Evolutionary conservation across 2,329 filamentous ascomycete genomes (phyloP).

Genomic region (Fusarium stilboides): DNA sequence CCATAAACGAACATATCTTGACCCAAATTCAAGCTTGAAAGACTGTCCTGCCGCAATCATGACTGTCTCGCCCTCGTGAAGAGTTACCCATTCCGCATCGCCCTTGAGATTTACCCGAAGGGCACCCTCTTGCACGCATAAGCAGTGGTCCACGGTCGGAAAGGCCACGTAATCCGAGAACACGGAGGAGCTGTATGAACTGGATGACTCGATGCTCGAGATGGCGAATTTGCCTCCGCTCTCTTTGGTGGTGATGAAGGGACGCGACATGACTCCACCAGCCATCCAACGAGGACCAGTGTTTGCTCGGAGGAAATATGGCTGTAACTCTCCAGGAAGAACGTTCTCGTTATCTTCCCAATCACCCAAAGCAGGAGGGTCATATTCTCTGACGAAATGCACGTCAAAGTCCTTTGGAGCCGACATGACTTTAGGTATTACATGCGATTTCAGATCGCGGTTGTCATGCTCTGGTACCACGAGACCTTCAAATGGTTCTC

Average conservation of each 20-base stretch:
- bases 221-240: conserved; percentile 66
- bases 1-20: conserved; percentile 63
- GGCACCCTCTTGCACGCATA: conserved; percentile 64
- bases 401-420: conserved; percentile 71
- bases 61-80: conserved; percentile 63
- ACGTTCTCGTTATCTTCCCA: conserved; percentile 60
- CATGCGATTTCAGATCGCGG: conserved; percentile 64
- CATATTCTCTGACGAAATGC: conserved; percentile 65
- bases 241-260: conserved; percentile 65
- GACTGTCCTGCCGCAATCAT: conserved; percentile 63
- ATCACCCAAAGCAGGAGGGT: conserved; percentile 60
- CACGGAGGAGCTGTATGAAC: conserved; percentile 54
- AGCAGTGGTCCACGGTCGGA: conserved; percentile 65
- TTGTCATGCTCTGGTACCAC: conserved; percentile 66
- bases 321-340: conserved; percentile 57
- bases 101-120: conserved; percentile 57
- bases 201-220: conserved; percentile 65
- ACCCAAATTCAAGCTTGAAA: conserved; percentile 62
- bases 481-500: conserved; percentile 65
- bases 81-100: conserved; percentile 43
- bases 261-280: conserved; percentile 63
- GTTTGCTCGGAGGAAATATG: conserved; percentile 68
- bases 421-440: conserved; percentile 70
- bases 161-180: conserved; percentile 61
- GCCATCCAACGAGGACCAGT: conserved; percentile 63